phyloP scores from a whole-genome alignment of 2,329 filamentous ascomycete genomes.

The Pseudopithomyces chartarum region DNA sequence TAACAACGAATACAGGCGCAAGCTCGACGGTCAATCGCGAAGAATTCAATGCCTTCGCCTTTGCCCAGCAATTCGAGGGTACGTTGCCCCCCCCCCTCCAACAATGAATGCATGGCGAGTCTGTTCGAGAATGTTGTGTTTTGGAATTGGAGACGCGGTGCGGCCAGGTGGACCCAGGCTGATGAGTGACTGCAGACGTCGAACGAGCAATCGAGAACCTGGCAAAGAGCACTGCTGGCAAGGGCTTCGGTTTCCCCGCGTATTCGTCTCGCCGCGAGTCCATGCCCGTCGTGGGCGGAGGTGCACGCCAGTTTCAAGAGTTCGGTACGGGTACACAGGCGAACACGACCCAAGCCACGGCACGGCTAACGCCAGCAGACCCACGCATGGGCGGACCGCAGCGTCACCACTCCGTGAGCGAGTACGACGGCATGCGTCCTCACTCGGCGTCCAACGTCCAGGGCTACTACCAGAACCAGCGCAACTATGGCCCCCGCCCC shows the following conservation, averaged over 20 bases:
- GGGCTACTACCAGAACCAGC: constrained; percentile 92
- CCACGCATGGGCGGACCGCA: constrained; percentile 70
- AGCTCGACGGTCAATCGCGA: constrained; percentile 71
- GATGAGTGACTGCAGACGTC: constrained; percentile 68
- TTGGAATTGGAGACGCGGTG: constrained; percentile 7
- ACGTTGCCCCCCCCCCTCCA: constrained; percentile 54
- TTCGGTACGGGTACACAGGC: constrained; percentile 56
- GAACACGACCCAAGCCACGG: constrained; percentile 8
- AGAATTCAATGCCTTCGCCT: constrained; percentile 68
- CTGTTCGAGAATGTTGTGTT: neutral
- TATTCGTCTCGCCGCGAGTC: constrained; percentile 78
- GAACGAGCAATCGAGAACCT: constrained; percentile 95
- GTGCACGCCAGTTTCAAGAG: constrained; percentile 61
- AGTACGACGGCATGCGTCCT: constrained; percentile 77
- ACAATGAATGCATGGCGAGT: neutral
- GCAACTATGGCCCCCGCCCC: constrained; percentile 78
- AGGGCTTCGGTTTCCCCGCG: constrained; percentile 69
- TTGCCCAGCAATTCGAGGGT: constrained; percentile 89
- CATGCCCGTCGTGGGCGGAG: constrained; percentile 66
- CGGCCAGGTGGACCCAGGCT: constrained; percentile 13
- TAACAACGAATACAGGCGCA: constrained; percentile 62
- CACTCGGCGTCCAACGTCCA: constrained; percentile 80
- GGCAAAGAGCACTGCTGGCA: constrained; percentile 79
- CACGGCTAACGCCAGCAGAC: constrained; percentile 57
- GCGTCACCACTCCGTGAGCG: constrained; percentile 83